Evolutionary conservation across 129 eudicot species (phyloP).

Genomic region (Erigeron canadensis): DNA sequence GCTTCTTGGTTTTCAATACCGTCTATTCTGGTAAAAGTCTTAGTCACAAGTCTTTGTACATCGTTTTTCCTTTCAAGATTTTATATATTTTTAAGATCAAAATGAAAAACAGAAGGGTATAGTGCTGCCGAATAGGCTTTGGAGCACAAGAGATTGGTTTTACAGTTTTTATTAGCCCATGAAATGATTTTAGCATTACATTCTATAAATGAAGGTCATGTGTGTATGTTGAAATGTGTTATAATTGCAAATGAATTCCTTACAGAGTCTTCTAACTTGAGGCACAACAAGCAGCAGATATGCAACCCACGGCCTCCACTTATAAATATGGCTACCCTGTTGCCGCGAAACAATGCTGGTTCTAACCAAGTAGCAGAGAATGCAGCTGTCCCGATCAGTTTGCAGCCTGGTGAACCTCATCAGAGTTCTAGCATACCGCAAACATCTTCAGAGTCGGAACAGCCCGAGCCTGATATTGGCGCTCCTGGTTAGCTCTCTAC

Average conservation of each 20-base stretch:
- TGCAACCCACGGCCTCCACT: conserved; percentile 6
- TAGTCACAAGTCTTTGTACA: too few relatives aligned
- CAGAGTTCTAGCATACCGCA: conserved; percentile 28
- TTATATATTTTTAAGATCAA: too few relatives aligned
- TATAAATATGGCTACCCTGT: conserved; percentile 16
- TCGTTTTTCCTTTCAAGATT: too few relatives aligned
- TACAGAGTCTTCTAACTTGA: conserved; percentile 27
- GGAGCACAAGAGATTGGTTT: neutral
- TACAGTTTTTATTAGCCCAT: neutral
- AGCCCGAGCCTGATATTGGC: conserved; percentile 20
- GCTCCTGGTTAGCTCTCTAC: conserved; percentile 11
- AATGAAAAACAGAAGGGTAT: too few relatives aligned
- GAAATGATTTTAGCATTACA: neutral
- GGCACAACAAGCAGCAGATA: conserved; percentile 14
- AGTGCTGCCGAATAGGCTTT: too few relatives aligned
- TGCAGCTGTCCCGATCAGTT: neutral
- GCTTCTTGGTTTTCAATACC: too few relatives aligned
- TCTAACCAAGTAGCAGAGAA: conserved; percentile 5
- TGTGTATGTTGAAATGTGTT: neutral
- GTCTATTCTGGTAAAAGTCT: too few relatives aligned
- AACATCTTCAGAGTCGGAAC: conserved; percentile 16
- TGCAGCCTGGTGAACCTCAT: conserved; percentile 23
- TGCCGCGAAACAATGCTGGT: conserved; percentile 27
- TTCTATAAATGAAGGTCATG: neutral
- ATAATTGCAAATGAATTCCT: conserved; percentile 9